Conservation (phyloP, 2,329 filamentous ascomycete species). For the Neopestalotiopsis sp. region DNA sequence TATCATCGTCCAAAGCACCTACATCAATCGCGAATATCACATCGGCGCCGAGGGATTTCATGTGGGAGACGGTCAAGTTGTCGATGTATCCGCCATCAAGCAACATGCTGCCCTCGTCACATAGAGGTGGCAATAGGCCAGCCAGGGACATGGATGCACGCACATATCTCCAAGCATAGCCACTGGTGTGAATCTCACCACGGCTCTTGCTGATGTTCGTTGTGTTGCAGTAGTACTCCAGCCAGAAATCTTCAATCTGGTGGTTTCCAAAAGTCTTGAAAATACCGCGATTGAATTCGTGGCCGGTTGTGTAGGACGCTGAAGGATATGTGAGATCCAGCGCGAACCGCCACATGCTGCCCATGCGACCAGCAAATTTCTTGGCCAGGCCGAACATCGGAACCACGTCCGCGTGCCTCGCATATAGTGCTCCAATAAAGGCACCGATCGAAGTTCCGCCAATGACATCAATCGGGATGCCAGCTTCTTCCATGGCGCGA, state of each 20-base stretch:
- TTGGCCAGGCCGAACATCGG: conserved; percentile 97
- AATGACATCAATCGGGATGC: conserved; percentile 93
- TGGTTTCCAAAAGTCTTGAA: conserved; percentile 98
- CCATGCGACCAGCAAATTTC: conserved; percentile 98
- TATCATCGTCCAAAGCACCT: conserved; percentile 88
- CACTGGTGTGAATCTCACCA: conserved; percentile 90
- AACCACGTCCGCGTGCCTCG: conserved; percentile 93
- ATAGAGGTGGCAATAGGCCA: conserved; percentile 88
- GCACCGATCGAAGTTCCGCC: conserved; percentile 96
- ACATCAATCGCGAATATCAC: conserved; percentile 97
- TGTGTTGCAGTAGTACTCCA: conserved; percentile 98
- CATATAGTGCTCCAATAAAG: conserved; percentile 94
- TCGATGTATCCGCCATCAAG: conserved; percentile 97
- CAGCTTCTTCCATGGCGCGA: conserved; percentile 91
- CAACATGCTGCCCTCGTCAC: conserved; percentile 96
- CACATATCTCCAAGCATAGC: conserved; percentile 97
- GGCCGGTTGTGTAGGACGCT: conserved; percentile 95
- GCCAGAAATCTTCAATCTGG: conserved; percentile 98
- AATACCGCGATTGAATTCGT: conserved; percentile 98
- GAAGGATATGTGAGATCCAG: conserved; percentile 95
- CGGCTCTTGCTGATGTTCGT: conserved; percentile 97
- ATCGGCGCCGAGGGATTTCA: conserved; percentile 92
- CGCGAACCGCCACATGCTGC: conserved; percentile 98
- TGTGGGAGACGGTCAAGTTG: conserved; percentile 95
- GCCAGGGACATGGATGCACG: conserved; percentile 96